phyloP scores from a whole-genome alignment of 139 green algal genomes.

The Pseudopediastrum boryanum region DNA sequence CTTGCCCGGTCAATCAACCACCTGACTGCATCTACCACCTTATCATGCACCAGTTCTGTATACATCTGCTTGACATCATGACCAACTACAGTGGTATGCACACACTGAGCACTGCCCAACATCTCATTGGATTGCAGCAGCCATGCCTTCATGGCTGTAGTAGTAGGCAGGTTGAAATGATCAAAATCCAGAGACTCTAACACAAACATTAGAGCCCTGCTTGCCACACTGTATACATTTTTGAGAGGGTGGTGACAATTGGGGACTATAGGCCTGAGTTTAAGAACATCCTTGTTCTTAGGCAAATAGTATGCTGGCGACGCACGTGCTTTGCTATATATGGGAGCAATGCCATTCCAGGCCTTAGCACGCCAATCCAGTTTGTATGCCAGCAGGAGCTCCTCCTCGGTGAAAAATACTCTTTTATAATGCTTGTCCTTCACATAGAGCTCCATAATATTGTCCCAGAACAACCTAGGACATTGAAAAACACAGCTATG shows the following conservation, averaged over 20 bases:
- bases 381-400: background rate
- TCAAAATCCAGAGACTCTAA: constrained; percentile 12
- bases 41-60: constrained; percentile 14
- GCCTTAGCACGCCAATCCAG: background rate
- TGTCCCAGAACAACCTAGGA: background rate
- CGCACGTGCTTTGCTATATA: background rate
- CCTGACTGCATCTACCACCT: background rate
- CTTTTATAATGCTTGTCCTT: background rate
- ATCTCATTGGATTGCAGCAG: background rate
- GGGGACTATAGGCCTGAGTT: background rate
- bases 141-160: background rate
- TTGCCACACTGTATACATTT: background rate
- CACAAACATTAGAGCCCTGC: constrained; percentile 4
- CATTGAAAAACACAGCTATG: constrained; percentile 13
- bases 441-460: constrained; percentile 12
- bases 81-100: background rate
- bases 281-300: too few relatives aligned
- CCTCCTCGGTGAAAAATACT: background rate
- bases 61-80: constrained; percentile 17
- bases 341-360: background rate
- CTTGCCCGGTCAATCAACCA: background rate
- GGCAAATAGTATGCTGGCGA: background rate
- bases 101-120: background rate
- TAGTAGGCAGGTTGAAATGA: constrained; percentile 7
- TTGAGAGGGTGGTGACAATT: constrained; percentile 4